Evolutionary conservation across 2,329 filamentous ascomycete genomes (phyloP).

Genomic region (Fusarium mundagurra): DNA sequence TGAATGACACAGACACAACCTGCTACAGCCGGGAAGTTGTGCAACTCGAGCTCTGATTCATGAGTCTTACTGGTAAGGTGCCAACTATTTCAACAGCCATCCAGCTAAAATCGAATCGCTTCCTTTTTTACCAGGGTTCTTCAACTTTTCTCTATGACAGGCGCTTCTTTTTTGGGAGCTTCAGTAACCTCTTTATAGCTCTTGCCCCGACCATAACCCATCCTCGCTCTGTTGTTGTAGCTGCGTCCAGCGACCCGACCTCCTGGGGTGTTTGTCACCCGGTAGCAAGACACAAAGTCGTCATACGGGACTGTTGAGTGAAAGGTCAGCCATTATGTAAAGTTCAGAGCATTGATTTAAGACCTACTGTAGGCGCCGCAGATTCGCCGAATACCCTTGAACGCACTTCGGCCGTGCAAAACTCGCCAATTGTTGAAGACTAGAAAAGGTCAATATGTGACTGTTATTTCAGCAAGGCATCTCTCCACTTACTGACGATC

Average conservation of each 20-base stretch:
- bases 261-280: slow-evolving; percentile 72
- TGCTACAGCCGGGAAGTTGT: not conserved
- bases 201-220: not conserved
- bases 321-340: slow-evolving; percentile 2
- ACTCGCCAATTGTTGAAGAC: slow-evolving; percentile 98
- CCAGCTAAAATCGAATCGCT: not conserved
- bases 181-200: not conserved
- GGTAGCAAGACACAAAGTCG: slow-evolving; percentile 81
- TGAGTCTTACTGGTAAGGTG: not conserved
- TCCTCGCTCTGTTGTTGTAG: slow-evolving; percentile 40
- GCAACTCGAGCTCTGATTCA: not conserved
- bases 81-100: not conserved
- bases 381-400: slow-evolving; percentile 85
- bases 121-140: not conserved
- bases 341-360: not conserved
- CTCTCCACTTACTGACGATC: slow-evolving; percentile 70
- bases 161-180: not conserved
- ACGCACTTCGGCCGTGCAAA: slow-evolving; percentile 84
- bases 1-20: not conserved
- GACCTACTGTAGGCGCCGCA: slow-evolving; percentile 89
- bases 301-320: slow-evolving; percentile 73
- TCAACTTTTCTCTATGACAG: not conserved
- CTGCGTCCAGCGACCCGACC: slow-evolving; percentile 54
- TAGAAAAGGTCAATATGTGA: slow-evolving; percentile 47
- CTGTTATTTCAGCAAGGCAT: not conserved